Evolutionary conservation across 164 flowering plant species (phyloP), one percentile per base, ranked within the genome.

Genomic region (Warburgia ugandensis): DNA sequence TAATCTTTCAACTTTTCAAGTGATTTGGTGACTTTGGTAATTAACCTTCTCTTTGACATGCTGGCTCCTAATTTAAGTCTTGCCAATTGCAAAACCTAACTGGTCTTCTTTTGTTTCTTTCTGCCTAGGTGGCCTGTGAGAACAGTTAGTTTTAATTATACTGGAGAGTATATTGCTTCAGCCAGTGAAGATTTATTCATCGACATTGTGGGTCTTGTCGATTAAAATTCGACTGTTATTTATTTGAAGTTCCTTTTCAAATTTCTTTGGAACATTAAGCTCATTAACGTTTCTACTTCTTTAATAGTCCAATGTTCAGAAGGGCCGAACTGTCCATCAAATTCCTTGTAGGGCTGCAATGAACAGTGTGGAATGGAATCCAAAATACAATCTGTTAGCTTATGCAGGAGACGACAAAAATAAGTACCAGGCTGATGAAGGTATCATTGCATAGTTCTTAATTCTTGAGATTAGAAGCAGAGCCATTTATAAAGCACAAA

Each of bases 321-420:
- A 79, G 47, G 98, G 96, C 5, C 73, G 95, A 45, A 74, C 95
- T 26, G 80, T 92, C 37, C 95, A 88, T 73, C 95, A 92, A 48
- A 88, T 92, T 62, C 88, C 95, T 28, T 85, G 96, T 27, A 72
- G 94, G 42, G 95, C 95, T 36, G 96, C 98, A 27, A 88, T 85
- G 96, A 92, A 92, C 71, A 92, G 98, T 54, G 96, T 85, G 52
- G 98, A 92, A 55, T 92, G 98, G 96, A 92, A 92, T 72, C 99
- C 96, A 30, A 92, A 86, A 48, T 65, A 69, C 71, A 88, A 86
- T 58, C 73, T 88, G 29, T 83, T 92, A 48, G 99, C 96, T 27
- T 92, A 81, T 78, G 95, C 96, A 35, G 98, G 98, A 52, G 98
- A 92, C 63, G 96, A 92, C 72, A 92, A 92, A 73, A 88, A 84